phyloP scores from a whole-genome alignment of 2,329 filamentous ascomycete genomes.

The Fusarium sublunatum region DNA sequence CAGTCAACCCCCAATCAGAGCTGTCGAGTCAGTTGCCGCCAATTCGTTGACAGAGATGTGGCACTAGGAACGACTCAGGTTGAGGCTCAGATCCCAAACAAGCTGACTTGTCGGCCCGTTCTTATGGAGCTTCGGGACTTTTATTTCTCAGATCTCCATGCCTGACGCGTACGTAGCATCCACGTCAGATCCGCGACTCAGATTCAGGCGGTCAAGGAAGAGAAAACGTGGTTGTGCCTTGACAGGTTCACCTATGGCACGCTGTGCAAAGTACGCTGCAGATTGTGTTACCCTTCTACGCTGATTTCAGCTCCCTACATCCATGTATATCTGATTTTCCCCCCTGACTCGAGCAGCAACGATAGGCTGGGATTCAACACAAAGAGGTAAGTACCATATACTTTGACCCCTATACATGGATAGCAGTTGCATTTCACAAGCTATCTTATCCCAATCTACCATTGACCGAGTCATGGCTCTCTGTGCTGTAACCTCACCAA shows the following conservation, averaged over 20 bases:
- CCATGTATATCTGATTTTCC: constrained; percentile 15
- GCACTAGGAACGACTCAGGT: constrained; percentile 25
- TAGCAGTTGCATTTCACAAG: constrained; percentile 8
- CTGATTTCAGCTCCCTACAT: constrained; percentile 17
- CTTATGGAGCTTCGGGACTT: constrained; percentile 15
- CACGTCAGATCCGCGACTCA: constrained; percentile 39
- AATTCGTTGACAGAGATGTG: constrained; percentile 9
- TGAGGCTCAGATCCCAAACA: constrained; percentile 16
- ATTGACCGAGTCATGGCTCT: constrained; percentile 21
- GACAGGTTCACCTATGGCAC: constrained; percentile 21
- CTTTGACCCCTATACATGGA: constrained; percentile 8
- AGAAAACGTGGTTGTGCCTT: constrained; percentile 15
- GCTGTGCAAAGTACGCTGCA: constrained; percentile 14
- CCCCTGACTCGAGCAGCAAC: constrained; percentile 30
- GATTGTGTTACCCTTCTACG: constrained; percentile 19
- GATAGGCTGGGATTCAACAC: constrained; percentile 13
- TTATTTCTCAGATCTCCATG: constrained; percentile 1
- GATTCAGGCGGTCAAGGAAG: constrained; percentile 31
- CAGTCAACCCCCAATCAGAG: constrained; percentile 22
- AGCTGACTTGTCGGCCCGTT: constrained; percentile 40
- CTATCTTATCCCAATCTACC: constrained; percentile 10
- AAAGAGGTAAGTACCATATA: constrained; percentile 26
- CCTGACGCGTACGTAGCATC: constrained; percentile 10
- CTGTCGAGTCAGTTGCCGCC: constrained; percentile 25
- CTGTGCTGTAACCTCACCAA: constrained; percentile 29